Base-by-base conservation (phyloP, 2,329 filamentous ascomycete species). In the Rutstroemia sp. region DNA sequence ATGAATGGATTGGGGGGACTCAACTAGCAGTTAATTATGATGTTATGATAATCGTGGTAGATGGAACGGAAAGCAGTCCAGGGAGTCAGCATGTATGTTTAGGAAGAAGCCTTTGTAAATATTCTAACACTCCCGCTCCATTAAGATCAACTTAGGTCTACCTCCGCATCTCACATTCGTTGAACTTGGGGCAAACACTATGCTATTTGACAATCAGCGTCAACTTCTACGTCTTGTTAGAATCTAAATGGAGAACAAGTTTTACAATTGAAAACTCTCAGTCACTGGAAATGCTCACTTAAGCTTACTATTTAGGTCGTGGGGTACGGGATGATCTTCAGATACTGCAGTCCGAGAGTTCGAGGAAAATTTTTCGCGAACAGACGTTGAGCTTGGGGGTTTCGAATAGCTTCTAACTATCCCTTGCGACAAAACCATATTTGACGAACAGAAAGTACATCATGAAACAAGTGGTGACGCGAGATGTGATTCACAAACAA, bases 391-490 rank as follows among this genome's bases (percentile, higher is more conserved):
- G 45, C 12, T 14, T 23, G 41, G n/a, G 39, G 30, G 18, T 27
- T 44, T 37, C 18, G 23, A 38, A 46, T 10, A 34, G 37, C 45
- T 54, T 49, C 44, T 41, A 41, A 34, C 23, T 30, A 49, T 42
- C 45, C 37, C 23, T 23, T 55, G 52, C 46, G 30, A 42, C 46
- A 44, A 41, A 34, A 10, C 9, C 2, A 19, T 27, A 42, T 25
- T 6, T 41, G 6, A 25, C 27, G 30, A n/a, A 9, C 12, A 19
- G 8, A 2, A 5, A 25, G 27, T 37, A 42, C 19, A 21, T 23
- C 8, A 21, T 50, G 52, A 55, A 55, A 55, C 52, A 41, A 50
- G 16, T 55, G 37, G 46, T 55, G 52, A n/a, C 25, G 46, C 46
- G 38, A 42, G 23, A 41, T 42, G 21, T 50, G 52, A 34, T 55